Evolutionary conservation across 768 basidiomycete genomes (phyloP).

Genomic region (Hericium erinaceus): DNA sequence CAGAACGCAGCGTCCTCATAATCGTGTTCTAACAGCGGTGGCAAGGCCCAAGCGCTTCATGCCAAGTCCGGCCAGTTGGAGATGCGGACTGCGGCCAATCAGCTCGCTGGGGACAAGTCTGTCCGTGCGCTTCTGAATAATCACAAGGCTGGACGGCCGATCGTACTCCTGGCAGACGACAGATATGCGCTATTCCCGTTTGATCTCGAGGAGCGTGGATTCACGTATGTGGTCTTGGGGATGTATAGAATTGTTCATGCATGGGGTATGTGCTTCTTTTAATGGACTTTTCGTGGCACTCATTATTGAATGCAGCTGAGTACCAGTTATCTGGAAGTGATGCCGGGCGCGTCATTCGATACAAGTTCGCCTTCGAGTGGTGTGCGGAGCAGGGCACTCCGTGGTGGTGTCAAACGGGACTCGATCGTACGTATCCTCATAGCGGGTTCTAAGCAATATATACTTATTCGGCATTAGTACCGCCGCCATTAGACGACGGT

Average conservation of each 20-base stretch:
- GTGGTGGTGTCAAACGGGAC: conserved; percentile 33
- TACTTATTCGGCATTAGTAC: too few species aligned
- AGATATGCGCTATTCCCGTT: conserved; percentile 68
- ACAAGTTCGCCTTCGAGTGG: conserved; percentile 83
- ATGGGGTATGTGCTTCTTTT: conserved; percentile 44
- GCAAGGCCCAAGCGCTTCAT: conserved; percentile 53
- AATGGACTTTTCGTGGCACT: conserved; percentile 1
- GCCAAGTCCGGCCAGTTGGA: conserved; percentile 30
- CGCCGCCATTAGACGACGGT: too few species aligned
- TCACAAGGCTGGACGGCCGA: conserved; percentile 41
- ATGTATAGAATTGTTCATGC: conserved; percentile 63
- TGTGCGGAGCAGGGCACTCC: conserved; percentile 58
- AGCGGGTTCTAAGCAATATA: too few species aligned
- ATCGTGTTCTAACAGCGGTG: conserved; percentile 38
- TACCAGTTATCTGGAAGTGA: conserved; percentile 41
- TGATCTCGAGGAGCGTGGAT: conserved; percentile 40
- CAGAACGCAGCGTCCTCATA: not conserved
- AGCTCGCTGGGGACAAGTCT: conserved; percentile 58
- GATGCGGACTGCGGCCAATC: conserved; percentile 48
- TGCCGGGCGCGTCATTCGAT: conserved; percentile 52
- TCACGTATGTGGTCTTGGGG: conserved; percentile 52
- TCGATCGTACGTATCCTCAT: too few species aligned
- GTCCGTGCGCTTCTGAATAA: conserved; percentile 60
- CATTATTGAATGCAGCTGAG: conserved; percentile 40
- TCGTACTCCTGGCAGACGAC: conserved; percentile 68